Conservation (phyloP, 768 basidiomycete genomes). For the Pleurotus cornucopiae region DNA sequence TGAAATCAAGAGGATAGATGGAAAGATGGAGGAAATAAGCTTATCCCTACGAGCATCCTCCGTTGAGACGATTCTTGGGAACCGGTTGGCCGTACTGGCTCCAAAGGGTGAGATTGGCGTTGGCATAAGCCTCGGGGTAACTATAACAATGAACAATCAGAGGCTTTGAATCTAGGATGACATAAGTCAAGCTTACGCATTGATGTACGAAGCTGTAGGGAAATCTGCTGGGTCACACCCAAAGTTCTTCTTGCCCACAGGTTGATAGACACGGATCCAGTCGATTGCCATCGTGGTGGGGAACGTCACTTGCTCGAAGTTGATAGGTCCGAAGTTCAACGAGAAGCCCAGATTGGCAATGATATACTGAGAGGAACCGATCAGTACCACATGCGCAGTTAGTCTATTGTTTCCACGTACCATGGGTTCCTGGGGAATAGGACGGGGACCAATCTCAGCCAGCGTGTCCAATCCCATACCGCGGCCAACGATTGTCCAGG, state of each 20-base stretch:
- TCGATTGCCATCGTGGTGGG: conserved; percentile 69
- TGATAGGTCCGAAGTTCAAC: conserved; percentile 60
- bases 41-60: conserved; percentile 12
- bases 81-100: conserved; percentile 26
- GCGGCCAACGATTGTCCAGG: conserved; percentile 52
- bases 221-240: conserved; percentile 69
- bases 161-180: not conserved
- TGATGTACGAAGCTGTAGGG: conserved; percentile 77
- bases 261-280: conserved; percentile 77
- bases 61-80: conserved; percentile 34
- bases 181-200: conserved; percentile 34
- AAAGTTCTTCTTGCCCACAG: conserved; percentile 41
- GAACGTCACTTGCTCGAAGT: conserved; percentile 50
- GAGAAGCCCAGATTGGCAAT: conserved; percentile 72
- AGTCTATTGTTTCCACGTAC: conserved; percentile 23
- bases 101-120: conserved; percentile 40
- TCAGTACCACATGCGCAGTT: not conserved
- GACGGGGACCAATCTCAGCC: conserved; percentile 52
- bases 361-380: conserved; percentile 45
- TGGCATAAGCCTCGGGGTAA: conserved; percentile 35
- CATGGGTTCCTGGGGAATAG: conserved; percentile 71
- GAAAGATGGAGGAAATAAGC: not conserved
- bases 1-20: too few relatives aligned
- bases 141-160: conserved; percentile 19
- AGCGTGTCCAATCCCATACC: conserved; percentile 47